Evolutionary conservation across 805 yeast genomes (phyloP), one percentile per base, ranked within the genome.

Genomic region (Maudiozyma serrabonitensis): DNA sequence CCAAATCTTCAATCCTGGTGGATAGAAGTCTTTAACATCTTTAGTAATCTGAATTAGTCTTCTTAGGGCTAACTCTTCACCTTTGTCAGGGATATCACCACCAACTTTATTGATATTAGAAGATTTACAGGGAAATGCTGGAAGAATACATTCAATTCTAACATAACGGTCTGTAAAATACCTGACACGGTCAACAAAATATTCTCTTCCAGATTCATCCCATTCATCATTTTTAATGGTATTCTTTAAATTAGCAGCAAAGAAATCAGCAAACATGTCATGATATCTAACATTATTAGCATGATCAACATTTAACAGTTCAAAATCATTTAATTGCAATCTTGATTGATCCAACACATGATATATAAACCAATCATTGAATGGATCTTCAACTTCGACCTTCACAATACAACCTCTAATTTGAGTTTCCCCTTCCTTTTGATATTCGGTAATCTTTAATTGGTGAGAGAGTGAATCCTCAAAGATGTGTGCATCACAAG

Each of bases 51-150:
- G 51, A n/a, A 70, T 60, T 42, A 72, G 57, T 50, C 73, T 67
- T 58, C 61, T 66, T 47, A 72, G 56, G 2, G 75, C 75, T 12
- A 72, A 50, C 48, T 70, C 74, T 54, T 72, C 76, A 35, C 84
- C 84, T 60, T 72, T 73, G 54, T 80, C 84, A 6, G 84, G 84
- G 42, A 61, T 57, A 18, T 58, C 50, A 6, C 76, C 73, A 37
- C 70, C 66, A 3, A 79, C 84, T 56, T 80, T 80, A 35, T 74
- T 69, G 31, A 59, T 49, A 55, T 80, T 80, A n/a, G 82, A 78
- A 0, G 82, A 76, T 58, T 79, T 80, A 56, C 84, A 79, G 9
- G 84, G 84, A 52, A 80, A 80, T 0, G 84, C 84, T 6, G 84
- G 84, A 46, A 80, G 64, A 8, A 79, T 80, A 13, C 80, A 76